These are phyloP conservation scores for Lindgomyces ingoldianus DNA, from an alignment of 495 filamentous ascomycete genomes.

Conservation along the genomic window DNA sequence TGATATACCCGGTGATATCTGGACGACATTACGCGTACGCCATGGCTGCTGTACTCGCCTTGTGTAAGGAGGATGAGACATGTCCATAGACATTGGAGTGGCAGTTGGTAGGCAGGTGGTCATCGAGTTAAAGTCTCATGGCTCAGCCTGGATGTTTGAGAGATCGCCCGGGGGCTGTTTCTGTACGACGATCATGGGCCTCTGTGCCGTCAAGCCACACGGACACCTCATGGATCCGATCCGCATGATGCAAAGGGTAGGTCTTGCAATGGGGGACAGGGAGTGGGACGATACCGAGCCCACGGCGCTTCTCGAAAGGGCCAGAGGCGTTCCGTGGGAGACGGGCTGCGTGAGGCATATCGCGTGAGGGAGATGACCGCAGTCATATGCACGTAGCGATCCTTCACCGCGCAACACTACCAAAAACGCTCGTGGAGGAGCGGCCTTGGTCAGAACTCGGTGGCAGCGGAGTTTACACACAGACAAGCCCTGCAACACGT, in stretches of 20 bases:
- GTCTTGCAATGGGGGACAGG: constrained; percentile 1
- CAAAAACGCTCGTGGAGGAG: constrained; percentile 4
- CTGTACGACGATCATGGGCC: constrained; percentile 13
- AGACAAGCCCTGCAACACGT: constrained; percentile 22
- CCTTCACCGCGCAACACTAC: constrained; percentile 16
- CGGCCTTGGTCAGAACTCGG: background rate
- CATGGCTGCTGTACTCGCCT: constrained; percentile 4
- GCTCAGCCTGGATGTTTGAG: constrained; percentile 2
- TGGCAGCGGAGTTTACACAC: constrained; percentile 13
- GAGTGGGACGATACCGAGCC: background rate
- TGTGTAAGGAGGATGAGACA: constrained; percentile 17
- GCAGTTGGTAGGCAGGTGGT: background rate
- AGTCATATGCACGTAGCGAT: constrained; percentile 29
- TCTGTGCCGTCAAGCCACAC: constrained; percentile 11
- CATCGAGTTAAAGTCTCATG: background rate
- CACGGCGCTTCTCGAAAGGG: background rate
- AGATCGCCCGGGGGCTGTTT: constrained; percentile 14
- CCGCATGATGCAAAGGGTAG: constrained; percentile 12
- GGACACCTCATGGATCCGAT: background rate
- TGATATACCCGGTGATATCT: background rate
- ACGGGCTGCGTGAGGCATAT: constrained; percentile 19
- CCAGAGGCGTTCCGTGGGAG: background rate
- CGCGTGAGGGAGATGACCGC: constrained; percentile 20
- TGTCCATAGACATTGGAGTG: background rate
- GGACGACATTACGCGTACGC: background rate